Evolutionary conservation across 169 alveolate species (phyloP).

Genomic region (Plasmodium coatneyi): DNA sequence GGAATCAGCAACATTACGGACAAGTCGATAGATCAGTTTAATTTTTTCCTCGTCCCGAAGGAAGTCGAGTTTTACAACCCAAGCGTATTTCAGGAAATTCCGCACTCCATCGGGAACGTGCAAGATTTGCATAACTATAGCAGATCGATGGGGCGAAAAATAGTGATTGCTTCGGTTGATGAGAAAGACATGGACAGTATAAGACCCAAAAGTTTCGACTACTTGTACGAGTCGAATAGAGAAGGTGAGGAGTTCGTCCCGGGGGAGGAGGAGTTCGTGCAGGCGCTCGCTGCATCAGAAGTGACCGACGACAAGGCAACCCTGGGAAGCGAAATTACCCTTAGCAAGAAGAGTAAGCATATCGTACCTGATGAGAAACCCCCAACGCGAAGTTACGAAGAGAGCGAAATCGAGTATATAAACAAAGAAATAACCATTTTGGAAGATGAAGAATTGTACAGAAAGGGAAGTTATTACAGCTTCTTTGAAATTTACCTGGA

Average conservation of each 20-base stretch:
- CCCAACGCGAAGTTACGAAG: neutral
- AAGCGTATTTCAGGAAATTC: conserved; percentile 16
- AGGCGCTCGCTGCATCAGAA: neutral
- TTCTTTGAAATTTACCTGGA: conserved; percentile 34
- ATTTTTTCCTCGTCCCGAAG: conserved; percentile 11
- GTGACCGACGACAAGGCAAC: neutral
- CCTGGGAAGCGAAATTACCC: neutral
- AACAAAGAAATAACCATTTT: conserved; percentile 8
- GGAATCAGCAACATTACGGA: conserved; percentile 37
- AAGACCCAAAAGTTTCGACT: conserved; percentile 34
- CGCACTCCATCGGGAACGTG: conserved; percentile 12
- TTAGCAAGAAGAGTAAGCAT: neutral
- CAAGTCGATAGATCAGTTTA: conserved; percentile 40
- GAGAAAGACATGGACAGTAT: conserved; percentile 9
- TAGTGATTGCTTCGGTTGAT: conserved; percentile 33
- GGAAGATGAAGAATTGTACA: conserved; percentile 45
- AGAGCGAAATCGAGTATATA: neutral
- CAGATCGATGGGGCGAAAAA: conserved; percentile 18
- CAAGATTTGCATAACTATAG: conserved; percentile 57
- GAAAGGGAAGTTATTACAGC: conserved; percentile 10
- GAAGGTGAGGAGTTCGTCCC: neutral
- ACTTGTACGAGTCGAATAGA: conserved; percentile 25
- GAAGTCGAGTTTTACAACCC: conserved; percentile 11
- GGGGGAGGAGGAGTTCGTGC: neutral
- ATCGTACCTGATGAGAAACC: neutral